Base-by-base conservation (phyloP, 441 rosid species). In the Geranium incanum region DNA sequence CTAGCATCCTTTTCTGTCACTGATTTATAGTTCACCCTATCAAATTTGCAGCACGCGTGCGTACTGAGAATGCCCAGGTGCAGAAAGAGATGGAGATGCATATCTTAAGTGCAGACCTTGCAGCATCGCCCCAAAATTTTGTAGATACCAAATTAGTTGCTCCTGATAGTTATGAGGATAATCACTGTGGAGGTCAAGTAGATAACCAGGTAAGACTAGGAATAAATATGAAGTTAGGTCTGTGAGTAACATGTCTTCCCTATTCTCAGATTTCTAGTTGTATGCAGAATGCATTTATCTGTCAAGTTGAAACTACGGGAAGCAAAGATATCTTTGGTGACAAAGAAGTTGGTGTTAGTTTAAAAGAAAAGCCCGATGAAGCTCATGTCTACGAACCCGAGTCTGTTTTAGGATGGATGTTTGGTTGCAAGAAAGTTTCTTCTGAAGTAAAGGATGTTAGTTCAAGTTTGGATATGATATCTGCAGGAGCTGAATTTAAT, bases 111-210 rank as follows among this genome's bases (percentile, higher is more conserved):
- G 55, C 72, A 75, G 77, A 82, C 76, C 75, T 74, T 50, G 74
- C 50, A 48, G 70, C 67, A 19, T 71, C 68, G 68, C 52, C 39
- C 68, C 80, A 75, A 78, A 79, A 77, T 72, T 57, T 70, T 73
- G 80, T 83, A 55, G 69, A 68, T 78, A 68, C 50, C 73, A 79
- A 76, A 16, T 64, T 75, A 69, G 65, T 82, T 78, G 77, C 75
- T 74, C 80, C 78, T 13, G 89, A 87, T 80, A 86, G 85, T 78
- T 81, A 81, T 75, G 84, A 86, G 77, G 81, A 79, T 78, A 78
- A 77, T 67, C 78, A 75, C 60, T 50, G 67, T 74, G 78, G 64
- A 45, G 76, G 68, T 73, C 74, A 45, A 55, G 75, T 65, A 36
- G 76, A 66, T 73, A 71, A 75, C 33, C 75, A 66, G 70, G 72